Evolutionary conservation across 2,329 filamentous ascomycete genomes (phyloP).

Genomic region (Stemphylium lycopersici): DNA sequence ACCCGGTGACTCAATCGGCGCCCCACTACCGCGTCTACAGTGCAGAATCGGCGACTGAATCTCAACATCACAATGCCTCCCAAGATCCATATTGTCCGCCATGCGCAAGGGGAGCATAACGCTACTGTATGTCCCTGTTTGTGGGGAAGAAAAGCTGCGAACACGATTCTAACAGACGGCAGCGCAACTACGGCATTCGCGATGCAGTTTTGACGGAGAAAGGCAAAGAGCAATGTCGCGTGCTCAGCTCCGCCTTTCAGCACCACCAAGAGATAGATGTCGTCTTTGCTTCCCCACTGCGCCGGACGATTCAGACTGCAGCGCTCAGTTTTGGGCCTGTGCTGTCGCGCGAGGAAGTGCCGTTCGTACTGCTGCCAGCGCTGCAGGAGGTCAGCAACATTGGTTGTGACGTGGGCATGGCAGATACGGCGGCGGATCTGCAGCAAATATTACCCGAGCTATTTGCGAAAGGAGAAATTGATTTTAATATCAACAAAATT

Average conservation of each 20-base stretch:
- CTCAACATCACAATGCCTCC: constrained; percentile 30
- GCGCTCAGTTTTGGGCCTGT: constrained; percentile 69
- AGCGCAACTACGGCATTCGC: constrained; percentile 72
- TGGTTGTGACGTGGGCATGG: constrained; percentile 75
- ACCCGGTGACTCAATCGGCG: constrained; percentile 12
- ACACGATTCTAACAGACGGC: constrained; percentile 30
- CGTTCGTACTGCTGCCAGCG: constrained; percentile 70
- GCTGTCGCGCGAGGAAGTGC: constrained; percentile 40
- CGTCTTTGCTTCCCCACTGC: constrained; percentile 78
- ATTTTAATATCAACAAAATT: constrained; percentile 55
- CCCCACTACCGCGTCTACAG: constrained; percentile 9
- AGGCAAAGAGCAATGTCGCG: constrained; percentile 76
- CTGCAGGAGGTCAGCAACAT: constrained; percentile 78
- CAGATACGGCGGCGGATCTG: constrained; percentile 55
- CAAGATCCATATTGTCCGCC: constrained; percentile 64
- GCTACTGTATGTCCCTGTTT: constrained; percentile 26
- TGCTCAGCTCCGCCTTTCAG: constrained; percentile 68
- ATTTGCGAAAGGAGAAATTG: constrained; percentile 64
- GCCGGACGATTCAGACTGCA: constrained; percentile 80
- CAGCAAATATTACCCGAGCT: constrained; percentile 28
- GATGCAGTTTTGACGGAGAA: constrained; percentile 79
- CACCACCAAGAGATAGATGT: constrained; percentile 64
- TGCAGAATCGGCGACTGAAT: constrained; percentile 9
- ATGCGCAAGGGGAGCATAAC: constrained; percentile 81
- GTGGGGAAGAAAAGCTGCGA: background rate